phyloP scores from a whole-genome alignment of 2,329 filamentous ascomycete species.

The Alternaria sp. region DNA sequence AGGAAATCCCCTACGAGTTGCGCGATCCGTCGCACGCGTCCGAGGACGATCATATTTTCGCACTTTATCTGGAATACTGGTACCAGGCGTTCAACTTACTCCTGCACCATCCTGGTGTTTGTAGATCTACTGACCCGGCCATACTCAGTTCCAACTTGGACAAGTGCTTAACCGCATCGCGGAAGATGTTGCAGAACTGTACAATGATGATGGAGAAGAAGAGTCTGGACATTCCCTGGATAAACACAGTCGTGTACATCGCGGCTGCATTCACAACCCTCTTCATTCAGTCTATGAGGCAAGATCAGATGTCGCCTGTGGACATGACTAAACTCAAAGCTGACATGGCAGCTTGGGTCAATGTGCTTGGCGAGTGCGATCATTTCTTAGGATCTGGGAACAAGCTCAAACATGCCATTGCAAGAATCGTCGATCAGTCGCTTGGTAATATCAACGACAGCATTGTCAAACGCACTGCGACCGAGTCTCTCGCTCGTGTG shows the following conservation, averaged over 20 bases:
- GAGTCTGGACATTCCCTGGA: constrained; percentile 81
- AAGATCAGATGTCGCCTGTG: constrained; percentile 65
- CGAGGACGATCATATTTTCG: constrained; percentile 59
- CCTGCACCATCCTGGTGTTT: constrained; percentile 63
- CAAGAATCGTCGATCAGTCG: constrained; percentile 59
- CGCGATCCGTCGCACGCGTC: constrained; percentile 57
- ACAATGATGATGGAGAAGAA: constrained; percentile 69
- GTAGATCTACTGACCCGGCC: constrained; percentile 63
- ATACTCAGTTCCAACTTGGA: constrained; percentile 65
- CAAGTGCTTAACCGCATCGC: constrained; percentile 71
- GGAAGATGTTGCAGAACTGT: constrained; percentile 69
- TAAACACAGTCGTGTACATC: constrained; percentile 75
- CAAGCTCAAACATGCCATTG: constrained; percentile 59
- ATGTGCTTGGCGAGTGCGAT: constrained; percentile 73
- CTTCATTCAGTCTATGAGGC: constrained; percentile 73
- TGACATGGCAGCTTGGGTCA: constrained; percentile 76
- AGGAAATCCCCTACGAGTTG: constrained; percentile 70
- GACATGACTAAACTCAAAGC: constrained; percentile 68
- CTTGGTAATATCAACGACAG: constrained; percentile 58
- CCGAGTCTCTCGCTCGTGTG: constrained; percentile 54
- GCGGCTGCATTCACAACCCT: constrained; percentile 77
- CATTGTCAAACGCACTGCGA: constrained; percentile 55
- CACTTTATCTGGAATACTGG: constrained; percentile 60
- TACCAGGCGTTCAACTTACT: constrained; percentile 60
- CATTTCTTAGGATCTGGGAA: constrained; percentile 65